Evolutionary conservation across 2,329 filamentous ascomycete genomes (phyloP), one percentile per base, ranked within the genome.

Genomic region (Aphanoascus verrucosus): DNA sequence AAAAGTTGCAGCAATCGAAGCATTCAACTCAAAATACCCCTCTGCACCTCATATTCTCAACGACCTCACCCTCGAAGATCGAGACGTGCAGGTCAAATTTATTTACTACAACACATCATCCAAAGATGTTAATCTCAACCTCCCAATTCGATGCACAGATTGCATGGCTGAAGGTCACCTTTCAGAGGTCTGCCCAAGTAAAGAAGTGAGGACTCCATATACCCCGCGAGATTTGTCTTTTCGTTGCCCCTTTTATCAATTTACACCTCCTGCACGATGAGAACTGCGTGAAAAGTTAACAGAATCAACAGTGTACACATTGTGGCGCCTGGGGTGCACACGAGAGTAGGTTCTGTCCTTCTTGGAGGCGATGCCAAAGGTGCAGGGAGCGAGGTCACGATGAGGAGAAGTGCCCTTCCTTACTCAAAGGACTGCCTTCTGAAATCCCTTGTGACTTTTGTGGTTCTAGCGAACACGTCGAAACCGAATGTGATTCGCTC

Each of bases 321-420:
- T 76, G 74, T 57, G 64, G 67, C 35, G 62, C 65, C 8, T 69
- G 69, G 65, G 65, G 67, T 53, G 35, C 66, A 37, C 74, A 74
- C 55, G 62, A 68, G 54, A 68, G 65, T 52, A 63, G 59, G 32
- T 63, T 67, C 37, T 74, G 72, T 52, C 69, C 72, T 15, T 59
- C 62, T 20, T 69, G 70, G 63, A 61, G 65, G 55, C 62, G 71
- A 57, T 74, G 72, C 59, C 62, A 67, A 47, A 81, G 80, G 62
- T 88, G 85, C 65, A 76, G 73, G 46, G 78, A 83, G 64, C 70
- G 77, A 42, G 84, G 84, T 8, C 85, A 88, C 61, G 60, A 62
- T 49, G 66, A 68, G 15, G 60, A 65, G 0, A 59, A 68, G 6
- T 88, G 84, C 62, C 61, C 66, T 1, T 80, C 84, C 57, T 80